Percentiles rank a stretch among this genome's conserved stretches.
These are phyloP conservation scores for Termitomyces sp. DNA, from an alignment of 768 basidiomycete genomes.

Conservation along the genomic window DNA sequence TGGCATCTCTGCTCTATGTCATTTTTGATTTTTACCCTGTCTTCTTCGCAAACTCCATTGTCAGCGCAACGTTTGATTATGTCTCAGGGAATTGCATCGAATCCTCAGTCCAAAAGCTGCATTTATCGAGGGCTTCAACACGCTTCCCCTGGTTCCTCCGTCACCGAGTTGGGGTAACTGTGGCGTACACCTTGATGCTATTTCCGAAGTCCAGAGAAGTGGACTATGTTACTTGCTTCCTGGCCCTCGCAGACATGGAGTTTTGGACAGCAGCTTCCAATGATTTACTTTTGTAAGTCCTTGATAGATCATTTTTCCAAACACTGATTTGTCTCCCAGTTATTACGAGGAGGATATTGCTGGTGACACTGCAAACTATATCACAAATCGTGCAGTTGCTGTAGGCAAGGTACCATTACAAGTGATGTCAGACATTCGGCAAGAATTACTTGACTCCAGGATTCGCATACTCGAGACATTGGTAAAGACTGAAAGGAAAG, in stretches of 20 bases:
- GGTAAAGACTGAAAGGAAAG: not conserved
- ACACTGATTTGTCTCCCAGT: not conserved
- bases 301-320: not conserved
- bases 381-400: constrained; percentile 7
- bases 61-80: constrained; percentile 12
- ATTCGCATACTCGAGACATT: not conserved
- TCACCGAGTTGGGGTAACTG: constrained; percentile 8
- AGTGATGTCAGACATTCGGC: constrained; percentile 8
- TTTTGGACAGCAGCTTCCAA: constrained; percentile 4
- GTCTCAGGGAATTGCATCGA: constrained; percentile 12
- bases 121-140: not conserved
- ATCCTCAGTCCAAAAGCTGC: constrained; percentile 1
- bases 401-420: constrained; percentile 1
- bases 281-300: constrained; percentile 15
- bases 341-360: not conserved
- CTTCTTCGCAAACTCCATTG: constrained; percentile 10
- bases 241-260: not conserved
- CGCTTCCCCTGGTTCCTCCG: constrained; percentile 7
- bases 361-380: constrained; percentile 5
- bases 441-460: constrained; percentile 1
- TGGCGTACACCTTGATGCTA: constrained; percentile 6
- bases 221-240: constrained; percentile 2
- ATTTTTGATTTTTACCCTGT: constrained; percentile 12
- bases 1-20: not conserved
- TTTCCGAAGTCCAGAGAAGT: constrained; percentile 10